phyloP scores from a whole-genome alignment of 139 green algal species.

The Raphidocelis subcapitata region DNA sequence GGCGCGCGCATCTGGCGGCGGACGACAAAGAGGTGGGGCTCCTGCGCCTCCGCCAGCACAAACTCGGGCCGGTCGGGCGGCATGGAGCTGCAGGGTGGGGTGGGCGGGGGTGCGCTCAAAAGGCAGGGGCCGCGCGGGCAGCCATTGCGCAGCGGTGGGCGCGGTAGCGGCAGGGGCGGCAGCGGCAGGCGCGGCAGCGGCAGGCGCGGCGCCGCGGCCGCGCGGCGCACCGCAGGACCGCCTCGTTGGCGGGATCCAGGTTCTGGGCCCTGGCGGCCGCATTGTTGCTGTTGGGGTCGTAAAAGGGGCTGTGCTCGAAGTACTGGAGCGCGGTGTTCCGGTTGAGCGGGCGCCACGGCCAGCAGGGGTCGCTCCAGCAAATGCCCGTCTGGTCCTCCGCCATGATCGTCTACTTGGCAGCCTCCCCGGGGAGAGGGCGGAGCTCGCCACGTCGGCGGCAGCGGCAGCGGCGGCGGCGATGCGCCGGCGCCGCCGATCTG shows the following conservation, averaged over 20 bases:
- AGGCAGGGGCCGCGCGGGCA: too few species aligned
- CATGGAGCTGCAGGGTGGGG: neutral
- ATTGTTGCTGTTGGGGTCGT: conserved; percentile 78
- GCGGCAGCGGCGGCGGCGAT: too few species aligned
- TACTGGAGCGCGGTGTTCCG: conserved; percentile 66
- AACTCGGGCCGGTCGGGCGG: conserved; percentile 1
- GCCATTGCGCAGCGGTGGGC: too few species aligned
- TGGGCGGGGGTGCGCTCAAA: too few species aligned
- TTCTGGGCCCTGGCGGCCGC: conserved; percentile 41
- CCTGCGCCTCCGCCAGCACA: conserved; percentile 32
- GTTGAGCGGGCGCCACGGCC: conserved; percentile 51
- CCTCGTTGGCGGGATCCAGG: conserved; percentile 33
- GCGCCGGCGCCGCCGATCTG: too few species aligned
- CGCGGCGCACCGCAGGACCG: conserved; percentile 3
- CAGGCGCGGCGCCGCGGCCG: too few species aligned
- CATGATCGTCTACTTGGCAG: too few species aligned
- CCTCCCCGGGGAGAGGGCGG: too few species aligned
- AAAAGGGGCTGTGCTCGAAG: conserved; percentile 83
- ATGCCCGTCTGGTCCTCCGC: too few species aligned
- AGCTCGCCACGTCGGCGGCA: too few species aligned
- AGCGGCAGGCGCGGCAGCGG: too few species aligned
- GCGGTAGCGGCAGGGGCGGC: too few species aligned
- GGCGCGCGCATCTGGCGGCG: conserved; percentile 60
- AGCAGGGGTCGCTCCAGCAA: conserved; percentile 45
- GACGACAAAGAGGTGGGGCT: conserved; percentile 87